phyloP scores from a whole-genome alignment of 1,284 basidiomycete genomes.

The Malassezia sp. region DNA sequence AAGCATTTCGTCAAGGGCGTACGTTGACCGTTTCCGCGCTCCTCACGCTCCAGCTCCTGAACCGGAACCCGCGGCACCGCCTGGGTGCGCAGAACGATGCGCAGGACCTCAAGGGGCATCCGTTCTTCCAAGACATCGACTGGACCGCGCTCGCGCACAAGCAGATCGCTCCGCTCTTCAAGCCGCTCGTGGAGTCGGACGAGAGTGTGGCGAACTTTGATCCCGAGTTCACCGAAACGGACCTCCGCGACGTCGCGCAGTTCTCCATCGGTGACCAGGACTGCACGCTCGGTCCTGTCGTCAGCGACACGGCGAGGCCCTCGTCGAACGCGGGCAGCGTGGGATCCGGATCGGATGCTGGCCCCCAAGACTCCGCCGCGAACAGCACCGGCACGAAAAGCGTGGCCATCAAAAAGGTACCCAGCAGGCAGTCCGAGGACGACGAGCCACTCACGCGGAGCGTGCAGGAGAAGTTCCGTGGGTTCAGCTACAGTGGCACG shows the following conservation, averaged over 20 bases:
- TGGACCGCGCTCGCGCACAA: constrained; percentile 59
- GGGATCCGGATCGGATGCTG: constrained; percentile 2
- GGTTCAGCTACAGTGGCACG: constrained; percentile 42
- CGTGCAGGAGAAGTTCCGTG: constrained; percentile 45
- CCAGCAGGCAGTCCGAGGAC: no score
- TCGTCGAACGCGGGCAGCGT: no score
- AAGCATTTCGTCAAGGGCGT: constrained; percentile 99
- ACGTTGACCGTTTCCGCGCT: no score
- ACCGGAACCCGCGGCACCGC: constrained; percentile 92
- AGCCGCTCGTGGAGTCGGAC: constrained; percentile 93
- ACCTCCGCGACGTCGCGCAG: constrained; percentile 51
- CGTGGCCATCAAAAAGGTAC: constrained; percentile 20
- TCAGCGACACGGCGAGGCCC: background rate
- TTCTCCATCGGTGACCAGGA: constrained; percentile 8
- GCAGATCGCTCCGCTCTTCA: constrained; percentile 92
- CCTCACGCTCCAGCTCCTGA: no score
- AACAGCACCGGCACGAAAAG: background rate
- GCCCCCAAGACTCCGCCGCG: background rate
- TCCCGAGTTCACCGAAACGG: constrained; percentile 85
- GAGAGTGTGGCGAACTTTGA: constrained; percentile 97
- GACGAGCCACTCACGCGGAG: constrained; percentile 29
- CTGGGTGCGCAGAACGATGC: constrained; percentile 82
- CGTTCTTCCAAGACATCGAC: constrained; percentile 76
- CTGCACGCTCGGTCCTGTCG: background rate
- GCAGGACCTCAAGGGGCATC: constrained; percentile 85